Conservation (phyloP, 2,329 filamentous ascomycete species). For the Ascochyta clinopodiicola region DNA sequence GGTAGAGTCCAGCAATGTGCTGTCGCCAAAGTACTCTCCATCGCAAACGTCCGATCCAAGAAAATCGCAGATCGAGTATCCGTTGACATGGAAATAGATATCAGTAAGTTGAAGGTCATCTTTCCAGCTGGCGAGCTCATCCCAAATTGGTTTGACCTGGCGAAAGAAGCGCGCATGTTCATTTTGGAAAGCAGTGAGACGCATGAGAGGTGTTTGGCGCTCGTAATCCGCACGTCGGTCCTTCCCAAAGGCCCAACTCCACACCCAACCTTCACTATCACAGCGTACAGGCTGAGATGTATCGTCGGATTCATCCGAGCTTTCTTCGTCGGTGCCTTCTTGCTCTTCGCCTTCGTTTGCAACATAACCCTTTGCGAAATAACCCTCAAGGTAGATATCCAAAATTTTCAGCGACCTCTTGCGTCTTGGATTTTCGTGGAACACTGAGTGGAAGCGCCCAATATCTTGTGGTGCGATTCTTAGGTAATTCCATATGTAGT, state of each 20-base stretch:
- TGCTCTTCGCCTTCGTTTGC: neutral
- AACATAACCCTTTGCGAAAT: neutral
- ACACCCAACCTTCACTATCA: neutral
- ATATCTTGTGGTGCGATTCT: neutral
- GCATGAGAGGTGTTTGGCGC: neutral
- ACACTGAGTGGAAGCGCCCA: neutral
- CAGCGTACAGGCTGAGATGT: neutral
- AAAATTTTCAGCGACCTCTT: neutral
- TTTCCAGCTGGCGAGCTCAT: slow-evolving; percentile 2
- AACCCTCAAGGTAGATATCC: neutral
- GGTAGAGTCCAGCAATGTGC: neutral
- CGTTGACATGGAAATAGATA: neutral
- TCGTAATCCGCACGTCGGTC: neutral
- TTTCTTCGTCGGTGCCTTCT: neutral
- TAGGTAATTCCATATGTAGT: no score
- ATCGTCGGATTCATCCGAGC: neutral
- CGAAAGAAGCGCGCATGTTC: slow-evolving; percentile 1
- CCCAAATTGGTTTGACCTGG: neutral
- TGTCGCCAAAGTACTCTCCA: neutral
- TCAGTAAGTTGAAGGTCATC: neutral
- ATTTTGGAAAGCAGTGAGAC: neutral
- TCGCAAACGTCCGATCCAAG: neutral
- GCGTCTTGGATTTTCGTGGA: neutral
- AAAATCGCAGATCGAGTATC: neutral
- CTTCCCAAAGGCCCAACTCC: neutral